Conservation (phyloP, 805 yeast genomes). For the Cyberlindnera saturnus region DNA sequence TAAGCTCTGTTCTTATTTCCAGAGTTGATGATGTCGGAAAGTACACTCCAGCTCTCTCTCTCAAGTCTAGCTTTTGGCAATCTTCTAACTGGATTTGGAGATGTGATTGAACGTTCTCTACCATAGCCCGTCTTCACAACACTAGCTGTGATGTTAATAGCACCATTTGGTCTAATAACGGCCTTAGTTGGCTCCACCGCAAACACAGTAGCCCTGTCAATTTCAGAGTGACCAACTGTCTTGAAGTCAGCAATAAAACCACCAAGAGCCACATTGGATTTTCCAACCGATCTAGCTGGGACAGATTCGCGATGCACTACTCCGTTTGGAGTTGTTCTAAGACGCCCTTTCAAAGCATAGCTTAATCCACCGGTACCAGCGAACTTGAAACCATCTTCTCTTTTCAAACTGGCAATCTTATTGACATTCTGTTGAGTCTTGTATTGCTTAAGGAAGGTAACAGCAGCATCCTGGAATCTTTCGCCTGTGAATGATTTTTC, state of each 20-base stretch:
- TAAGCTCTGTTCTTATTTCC: too few relatives aligned
- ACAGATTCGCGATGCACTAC: slow-evolving; percentile 44
- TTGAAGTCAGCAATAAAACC: slow-evolving; percentile 33
- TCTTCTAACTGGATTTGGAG: too few relatives aligned
- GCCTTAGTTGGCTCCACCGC: background rate
- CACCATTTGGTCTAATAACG: background rate
- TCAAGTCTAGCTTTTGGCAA: too few relatives aligned
- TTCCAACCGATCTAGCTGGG: slow-evolving; percentile 61
- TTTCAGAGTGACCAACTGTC: background rate
- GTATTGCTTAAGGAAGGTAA: slow-evolving; percentile 28
- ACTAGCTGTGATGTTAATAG: background rate
- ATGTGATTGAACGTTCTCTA: background rate
- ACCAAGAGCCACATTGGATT: slow-evolving; percentile 48
- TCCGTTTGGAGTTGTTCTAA: slow-evolving; percentile 69
- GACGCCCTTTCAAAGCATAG: slow-evolving; percentile 61
- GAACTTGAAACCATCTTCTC: slow-evolving; percentile 22
- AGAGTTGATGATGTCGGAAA: too few relatives aligned
- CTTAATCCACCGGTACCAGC: slow-evolving; percentile 77
- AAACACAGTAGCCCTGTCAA: background rate
- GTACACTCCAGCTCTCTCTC: too few relatives aligned
- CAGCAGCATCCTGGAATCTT: slow-evolving; percentile 23
- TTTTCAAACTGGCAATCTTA: slow-evolving; percentile 5
- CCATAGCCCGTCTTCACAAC: background rate
- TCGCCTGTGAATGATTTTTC: slow-evolving; percentile 24
- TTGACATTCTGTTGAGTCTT: slow-evolving; percentile 2